Evolutionary conservation across 148 eudicot genomes (phyloP).

Genomic region (Suaeda aralocaspica): DNA sequence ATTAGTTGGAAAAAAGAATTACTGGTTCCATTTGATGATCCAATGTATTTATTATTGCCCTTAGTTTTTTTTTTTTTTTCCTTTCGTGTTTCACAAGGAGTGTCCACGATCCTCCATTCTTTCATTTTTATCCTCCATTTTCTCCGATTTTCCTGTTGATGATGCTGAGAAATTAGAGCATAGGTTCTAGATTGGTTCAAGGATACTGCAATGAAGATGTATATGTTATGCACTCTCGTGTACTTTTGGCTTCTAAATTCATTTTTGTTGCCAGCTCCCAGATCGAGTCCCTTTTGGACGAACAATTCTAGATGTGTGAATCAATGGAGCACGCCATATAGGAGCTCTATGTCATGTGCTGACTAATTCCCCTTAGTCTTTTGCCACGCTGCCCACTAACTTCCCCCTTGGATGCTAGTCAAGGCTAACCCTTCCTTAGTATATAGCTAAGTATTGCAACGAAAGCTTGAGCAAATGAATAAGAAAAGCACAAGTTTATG

Average conservation of each 20-base stretch:
- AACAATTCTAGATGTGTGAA: neutral
- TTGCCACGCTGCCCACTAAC: too few species aligned
- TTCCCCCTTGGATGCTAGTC: too few species aligned
- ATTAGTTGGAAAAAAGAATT: constrained; percentile 25
- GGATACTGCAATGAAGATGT: constrained; percentile 12
- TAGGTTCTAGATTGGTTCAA: neutral
- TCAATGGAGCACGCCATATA: too few species aligned
- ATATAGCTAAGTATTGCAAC: too few species aligned
- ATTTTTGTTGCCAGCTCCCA: neutral
- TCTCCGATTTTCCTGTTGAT: neutral
- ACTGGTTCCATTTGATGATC: constrained; percentile 27
- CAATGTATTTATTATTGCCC: constrained; percentile 22
- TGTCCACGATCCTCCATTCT: neutral
- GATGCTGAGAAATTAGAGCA: neutral
- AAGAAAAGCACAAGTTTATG: too few species aligned
- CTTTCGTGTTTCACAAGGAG: constrained; percentile 24
- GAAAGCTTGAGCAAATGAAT: too few species aligned
- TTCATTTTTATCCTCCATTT: neutral
- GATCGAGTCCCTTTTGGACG: neutral
- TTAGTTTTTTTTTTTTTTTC: constrained; percentile 12
- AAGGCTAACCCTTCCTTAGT: too few species aligned
- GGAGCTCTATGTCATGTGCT: too few species aligned
- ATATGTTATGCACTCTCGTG: neutral
- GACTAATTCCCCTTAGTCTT: too few species aligned
- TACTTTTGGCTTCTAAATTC: neutral